These are phyloP conservation scores for Phaffomyces antillensis DNA, from an alignment of 805 yeast species.

Conservation along the genomic window DNA sequence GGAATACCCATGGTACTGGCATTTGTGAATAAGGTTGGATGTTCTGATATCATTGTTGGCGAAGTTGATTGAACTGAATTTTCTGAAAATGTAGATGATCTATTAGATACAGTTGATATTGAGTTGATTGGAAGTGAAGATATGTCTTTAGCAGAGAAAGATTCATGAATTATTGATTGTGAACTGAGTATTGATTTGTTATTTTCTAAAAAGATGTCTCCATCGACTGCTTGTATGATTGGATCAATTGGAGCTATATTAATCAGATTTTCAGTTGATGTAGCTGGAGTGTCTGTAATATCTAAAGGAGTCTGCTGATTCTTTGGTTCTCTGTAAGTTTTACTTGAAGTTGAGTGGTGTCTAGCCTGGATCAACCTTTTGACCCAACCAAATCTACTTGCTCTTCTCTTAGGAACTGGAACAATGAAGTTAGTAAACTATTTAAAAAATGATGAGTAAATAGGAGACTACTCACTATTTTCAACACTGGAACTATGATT, in stretches of 20 bases:
- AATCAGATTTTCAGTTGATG: not conserved
- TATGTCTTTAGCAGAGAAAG: conserved; percentile 13
- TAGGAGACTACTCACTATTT: not conserved
- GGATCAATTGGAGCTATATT: not conserved
- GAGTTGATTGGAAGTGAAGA: conserved; percentile 29
- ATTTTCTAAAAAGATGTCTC: no score
- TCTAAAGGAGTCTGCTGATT: not conserved
- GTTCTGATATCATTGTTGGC: conserved; percentile 28
- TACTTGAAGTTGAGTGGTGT: not conserved
- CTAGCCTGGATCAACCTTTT: not conserved
- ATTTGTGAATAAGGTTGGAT: conserved; percentile 43
- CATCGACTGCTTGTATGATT: not conserved
- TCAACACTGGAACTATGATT: no score
- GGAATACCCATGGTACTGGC: conserved; percentile 65
- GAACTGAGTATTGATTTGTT: no score
- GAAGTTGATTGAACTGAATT: conserved; percentile 29
- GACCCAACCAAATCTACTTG: conserved; percentile 1
- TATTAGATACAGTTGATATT: conserved; percentile 27
- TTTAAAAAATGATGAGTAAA: not conserved
- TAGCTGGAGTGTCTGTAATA: not conserved
- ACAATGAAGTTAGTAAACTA: not conserved
- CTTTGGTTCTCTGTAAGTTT: not conserved
- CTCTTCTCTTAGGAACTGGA: not conserved
- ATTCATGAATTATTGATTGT: conserved; percentile 8
- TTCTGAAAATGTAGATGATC: conserved; percentile 32